Base-by-base conservation (phyloP, 2,329 filamentous ascomycete species). In the Sclerotinia spermophila region DNA sequence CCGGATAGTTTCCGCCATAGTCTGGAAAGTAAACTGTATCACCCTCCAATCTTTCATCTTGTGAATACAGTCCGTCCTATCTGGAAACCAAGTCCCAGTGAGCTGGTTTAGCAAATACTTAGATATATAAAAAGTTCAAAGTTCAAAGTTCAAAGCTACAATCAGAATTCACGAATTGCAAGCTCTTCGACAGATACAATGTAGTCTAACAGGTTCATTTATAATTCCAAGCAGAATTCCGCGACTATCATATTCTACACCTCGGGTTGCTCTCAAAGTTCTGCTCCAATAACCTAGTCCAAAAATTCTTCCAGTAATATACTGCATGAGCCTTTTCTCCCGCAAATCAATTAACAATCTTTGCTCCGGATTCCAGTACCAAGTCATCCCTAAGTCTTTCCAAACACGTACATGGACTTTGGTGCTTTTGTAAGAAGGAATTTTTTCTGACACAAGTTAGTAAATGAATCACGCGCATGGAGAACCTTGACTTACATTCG, bases 211-310 rank as follows among this genome's bases (percentile, higher is more conserved):
- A 13, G 10, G 45, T 48, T 2, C 3, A n/a, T 48, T 48, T 21
- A 2, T 2, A 8, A n/a, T n/a, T n/a, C 5, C 13, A 48, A n/a
- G 13, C 10, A 48, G 10, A 13, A 48, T 0, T 5, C 10, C 10
- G 24, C 11, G 21, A 48, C 10, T n/a, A 1, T 48, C 5, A n/a
- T n/a, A 24, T n/a, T 48, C 10, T 4, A 48, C 8, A 48, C 42
- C 17, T 17, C 42, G 3, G 1, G n/a, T 0, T 5, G 2, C 24
- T 48, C 5, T n/a, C n/a, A n/a, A n/a, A n/a, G n/a, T n/a, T n/a
- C n/a, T n/a, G n/a, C n/a, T n/a, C n/a, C n/a, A n/a, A 48, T 24
- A 1, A n/a, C 45, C 24, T n/a, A n/a, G 13, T 13, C 45, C 10
- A 13, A n/a, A 48, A 48, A 1, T n/a, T 45, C 19, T 45, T 6